A percentile compares a stretch with the other conserved stretches of the same genome.
Evolutionary conservation across 805 yeast species (phyloP).

Genomic region (Schizosaccharomyces japonicus): DNA sequence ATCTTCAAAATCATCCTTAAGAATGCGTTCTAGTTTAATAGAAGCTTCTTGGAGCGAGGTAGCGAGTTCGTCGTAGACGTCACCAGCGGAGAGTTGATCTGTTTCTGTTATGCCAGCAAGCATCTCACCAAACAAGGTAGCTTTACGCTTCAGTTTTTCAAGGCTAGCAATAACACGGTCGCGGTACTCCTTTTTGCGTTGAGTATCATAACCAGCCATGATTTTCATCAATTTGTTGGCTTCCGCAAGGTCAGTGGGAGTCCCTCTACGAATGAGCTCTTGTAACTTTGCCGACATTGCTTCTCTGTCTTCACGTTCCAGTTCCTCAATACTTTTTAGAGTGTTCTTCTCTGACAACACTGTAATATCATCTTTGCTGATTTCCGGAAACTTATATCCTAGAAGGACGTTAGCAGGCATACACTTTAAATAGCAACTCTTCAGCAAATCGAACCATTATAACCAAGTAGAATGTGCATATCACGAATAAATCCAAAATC

Average conservation of each 20-base stretch:
- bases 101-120: constrained; percentile 20
- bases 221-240: constrained; percentile 93
- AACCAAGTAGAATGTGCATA: constrained; percentile 74
- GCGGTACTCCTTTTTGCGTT: constrained; percentile 45
- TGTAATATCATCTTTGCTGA: constrained; percentile 73
- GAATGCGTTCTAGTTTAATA: constrained; percentile 66
- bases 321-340: constrained; percentile 57
- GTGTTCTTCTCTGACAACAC: constrained; percentile 53
- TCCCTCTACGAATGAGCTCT: constrained; percentile 82
- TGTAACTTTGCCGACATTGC: constrained; percentile 93
- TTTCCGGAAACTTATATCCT: constrained; percentile 73
- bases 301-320: constrained; percentile 74
- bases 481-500: constrained; percentile 82
- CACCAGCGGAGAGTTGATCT: constrained; percentile 25
- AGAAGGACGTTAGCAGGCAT: neutral
- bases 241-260: constrained; percentile 82
- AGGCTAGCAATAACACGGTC: constrained; percentile 65
- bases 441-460: constrained; percentile 27
- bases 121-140: constrained; percentile 76
- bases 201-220: constrained; percentile 93
- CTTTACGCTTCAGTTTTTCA: constrained; percentile 61
- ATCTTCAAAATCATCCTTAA: no score
- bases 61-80: constrained; percentile 58
- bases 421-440: neutral
- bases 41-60: constrained; percentile 58